Evolutionary conservation across 2,329 filamentous ascomycete genomes (phyloP), one percentile per base, ranked within the genome.

Genomic region (Tolypocladium paradoxum): DNA sequence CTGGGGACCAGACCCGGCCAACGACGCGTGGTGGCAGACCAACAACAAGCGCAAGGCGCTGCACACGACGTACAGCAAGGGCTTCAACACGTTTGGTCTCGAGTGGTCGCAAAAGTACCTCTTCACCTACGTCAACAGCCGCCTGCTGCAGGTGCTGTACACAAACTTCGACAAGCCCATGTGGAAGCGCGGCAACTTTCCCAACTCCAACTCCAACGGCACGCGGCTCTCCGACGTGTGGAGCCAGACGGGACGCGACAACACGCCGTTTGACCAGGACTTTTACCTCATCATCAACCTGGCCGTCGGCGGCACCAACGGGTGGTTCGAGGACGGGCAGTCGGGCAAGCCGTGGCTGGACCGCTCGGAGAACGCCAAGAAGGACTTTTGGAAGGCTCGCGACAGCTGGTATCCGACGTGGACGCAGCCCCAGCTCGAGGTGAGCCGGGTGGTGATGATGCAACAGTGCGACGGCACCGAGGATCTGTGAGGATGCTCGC

Each of bases 101-200:
- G 89, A 95, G 70, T 95, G 89, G 89, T 90, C 83, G 50, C 80
- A 92, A 61, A 92, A 91, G 68, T 93, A 95, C 68, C 73, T 93
- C 55, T 95, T 92, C 73, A 91, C 87, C 27, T 95, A 90, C 66
- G 78, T 95, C 73, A 86, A 93, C 75, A 85, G 81, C 47, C 84
- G 87, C 14, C 79, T 95, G 22, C 75, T 90, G 31, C 88, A 92
- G 67, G 87, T 92, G 50, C 77, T 90, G 56, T 95, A 90, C 73
- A 84, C 81, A 60, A 87, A 84, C 67, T 90, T 90, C 63, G 73
- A 85, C 60, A 65, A 79, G 61, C 76, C 81, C 11, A 78, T 90
- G 63, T 90, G 83, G 81, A 59, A 81, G 59, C 81, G 84, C 48
- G 87, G 87, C 31, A 70, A 76, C 50, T 91, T 91, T 65, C 83